Evolutionary conservation across 129 eudicot species (phyloP).

Genomic region (Ambrosia trifida): DNA sequence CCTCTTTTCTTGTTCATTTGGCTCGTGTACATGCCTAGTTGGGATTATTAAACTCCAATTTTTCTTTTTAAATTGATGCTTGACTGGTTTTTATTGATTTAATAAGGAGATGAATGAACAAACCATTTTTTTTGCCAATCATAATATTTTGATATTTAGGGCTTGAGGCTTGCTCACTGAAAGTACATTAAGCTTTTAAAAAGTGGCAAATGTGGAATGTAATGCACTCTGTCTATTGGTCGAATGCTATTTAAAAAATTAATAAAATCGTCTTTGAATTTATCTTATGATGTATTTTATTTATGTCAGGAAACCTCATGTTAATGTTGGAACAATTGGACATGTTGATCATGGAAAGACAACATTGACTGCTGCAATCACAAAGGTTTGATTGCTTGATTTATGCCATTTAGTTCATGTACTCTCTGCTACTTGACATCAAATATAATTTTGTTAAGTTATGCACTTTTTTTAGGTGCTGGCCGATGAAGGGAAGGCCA

Average conservation of each 20-base stretch:
- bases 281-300: constrained; percentile 7
- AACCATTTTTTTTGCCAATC: background rate
- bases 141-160: background rate
- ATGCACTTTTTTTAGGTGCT: constrained; percentile 53
- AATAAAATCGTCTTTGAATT: background rate
- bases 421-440: too few relatives aligned
- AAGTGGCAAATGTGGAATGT: background rate
- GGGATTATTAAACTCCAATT: too few relatives aligned
- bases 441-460: background rate
- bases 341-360: constrained; percentile 99
- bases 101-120: background rate
- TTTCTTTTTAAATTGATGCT: background rate
- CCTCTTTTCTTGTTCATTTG: too few relatives aligned
- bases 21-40: too few relatives aligned
- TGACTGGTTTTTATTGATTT: background rate
- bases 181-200: background rate
- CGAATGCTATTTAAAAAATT: background rate
- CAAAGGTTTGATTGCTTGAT: constrained; percentile 54
- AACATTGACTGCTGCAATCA: constrained; percentile 91
- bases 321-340: constrained; percentile 97
- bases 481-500: constrained; percentile 89
- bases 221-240: background rate
- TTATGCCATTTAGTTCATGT: background rate
- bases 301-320: constrained; percentile 78
- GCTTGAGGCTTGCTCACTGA: background rate